Base-by-base conservation (phyloP, 2,329 filamentous ascomycete genomes). In the Nigrograna mackinnonii region DNA sequence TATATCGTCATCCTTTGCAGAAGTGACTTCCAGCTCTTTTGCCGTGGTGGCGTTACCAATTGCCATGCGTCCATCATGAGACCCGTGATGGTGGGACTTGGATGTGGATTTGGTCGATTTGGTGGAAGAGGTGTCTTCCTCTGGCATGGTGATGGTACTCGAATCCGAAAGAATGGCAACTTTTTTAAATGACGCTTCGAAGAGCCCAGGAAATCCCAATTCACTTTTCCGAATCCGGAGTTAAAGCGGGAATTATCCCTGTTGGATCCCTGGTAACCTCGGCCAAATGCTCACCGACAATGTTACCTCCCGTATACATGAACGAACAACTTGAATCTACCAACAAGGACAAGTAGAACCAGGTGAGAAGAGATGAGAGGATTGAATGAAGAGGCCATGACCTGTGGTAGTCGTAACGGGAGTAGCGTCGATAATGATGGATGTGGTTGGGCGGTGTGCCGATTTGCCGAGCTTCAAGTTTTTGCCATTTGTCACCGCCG, bases 1-100 rank as follows among this genome's bases (percentile, higher is more conserved):
- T 21, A 58, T 53, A 4, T 34, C 38, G 28, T 59, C 54, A 11
- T 57, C 57, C 6, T 46, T 43, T 4, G 34, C 28, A 12, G 37
- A 43, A 39, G 26, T 39, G 6, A 47, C 34, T 17, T 49, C 48
- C 26, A 37, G 36, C 14, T 50, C 47, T 45, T 57, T 50, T 19
- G 41, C 41, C 26, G 41, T 30, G 24, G 34, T 19, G n/a, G 35
- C 6, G n/a, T 24, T 12, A 14, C 31, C 37, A 13, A 18, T 41
- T 4, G 37, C 14, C 3, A 18, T 18, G 18, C 6, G 11, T 13
- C n/a, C 26, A 16, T 13, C 24, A 17, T 38, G 35, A 3, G 32
- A 30, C 14, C n/a, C 21, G 18, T 17, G 37, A 7, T 19, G 22
- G 3, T 7, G 6, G 19, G 14, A 17, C 4, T n/a, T 5, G 20